phyloP scores from a whole-genome alignment of 192 early-diverging fungal genomes.

The Backusella psychrophila region DNA sequence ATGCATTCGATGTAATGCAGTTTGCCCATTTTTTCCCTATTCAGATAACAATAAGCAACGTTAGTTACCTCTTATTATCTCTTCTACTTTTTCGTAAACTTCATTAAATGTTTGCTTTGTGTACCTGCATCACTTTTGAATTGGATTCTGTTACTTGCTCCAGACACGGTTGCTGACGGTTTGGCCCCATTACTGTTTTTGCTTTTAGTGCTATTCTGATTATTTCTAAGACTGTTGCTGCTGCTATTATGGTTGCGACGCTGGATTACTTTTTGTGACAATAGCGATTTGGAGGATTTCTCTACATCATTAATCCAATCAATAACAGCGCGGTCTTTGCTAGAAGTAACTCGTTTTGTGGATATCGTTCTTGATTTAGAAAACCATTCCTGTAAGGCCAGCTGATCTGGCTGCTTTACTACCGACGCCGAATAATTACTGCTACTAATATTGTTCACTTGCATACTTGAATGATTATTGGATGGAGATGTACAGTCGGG shows the following conservation, averaged over 20 bases:
- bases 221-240: neutral
- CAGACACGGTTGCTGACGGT: constrained; percentile 5
- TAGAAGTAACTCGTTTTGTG: neutral
- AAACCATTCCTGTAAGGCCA: constrained; percentile 29
- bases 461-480: neutral
- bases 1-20: constrained; percentile 12
- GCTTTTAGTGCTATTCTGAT: neutral
- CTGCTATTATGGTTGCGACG: neutral
- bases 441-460: neutral
- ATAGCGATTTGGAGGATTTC: neutral
- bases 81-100: neutral
- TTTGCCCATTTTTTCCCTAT: constrained; percentile 12
- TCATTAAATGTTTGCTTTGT: neutral
- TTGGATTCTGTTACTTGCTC: constrained; percentile 8
- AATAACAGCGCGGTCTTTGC: constrained; percentile 21
- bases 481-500: neutral
- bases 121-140: constrained; percentile 24
- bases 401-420: constrained; percentile 16
- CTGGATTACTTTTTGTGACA: neutral
- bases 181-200: neutral
- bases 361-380: constrained; percentile 6
- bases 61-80: neutral
- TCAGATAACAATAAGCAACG: neutral
- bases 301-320: constrained; percentile 30
- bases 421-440: neutral